Conservation (phyloP, 192 early-diverging fungal genomes). For the Funneliformis geosporum region DNA sequence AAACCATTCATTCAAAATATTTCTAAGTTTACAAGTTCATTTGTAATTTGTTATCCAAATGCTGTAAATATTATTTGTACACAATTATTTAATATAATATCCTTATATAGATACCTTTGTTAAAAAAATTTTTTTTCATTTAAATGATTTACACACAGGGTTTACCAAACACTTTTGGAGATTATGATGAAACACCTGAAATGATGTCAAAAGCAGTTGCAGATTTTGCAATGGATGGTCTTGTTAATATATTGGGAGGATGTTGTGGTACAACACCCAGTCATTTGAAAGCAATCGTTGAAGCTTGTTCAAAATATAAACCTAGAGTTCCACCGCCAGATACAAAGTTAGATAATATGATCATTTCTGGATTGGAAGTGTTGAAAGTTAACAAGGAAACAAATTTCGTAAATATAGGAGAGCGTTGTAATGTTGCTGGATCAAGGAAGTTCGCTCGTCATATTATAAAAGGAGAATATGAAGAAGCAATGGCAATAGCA, state of each 20-base stretch:
- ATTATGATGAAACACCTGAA: conserved; percentile 89
- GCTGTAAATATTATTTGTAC: conserved; percentile 72
- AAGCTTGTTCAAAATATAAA: conserved; percentile 70
- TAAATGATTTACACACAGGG: conserved; percentile 59
- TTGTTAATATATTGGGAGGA: conserved; percentile 94
- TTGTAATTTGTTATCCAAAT: conserved; percentile 94
- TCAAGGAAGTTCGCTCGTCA: conserved; percentile 95
- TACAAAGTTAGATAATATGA: conserved; percentile 66
- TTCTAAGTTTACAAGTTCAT: conserved; percentile 75
- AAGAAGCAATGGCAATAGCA: conserved; percentile 92
- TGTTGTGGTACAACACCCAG: conserved; percentile 97
- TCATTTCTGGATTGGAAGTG: conserved; percentile 86
- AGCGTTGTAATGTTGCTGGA: conserved; percentile 96
- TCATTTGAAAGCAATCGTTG: conserved; percentile 84
- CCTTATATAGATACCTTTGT: no score
- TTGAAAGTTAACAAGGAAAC: conserved; percentile 77
- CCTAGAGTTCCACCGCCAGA: conserved; percentile 80
- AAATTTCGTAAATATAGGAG: conserved; percentile 94
- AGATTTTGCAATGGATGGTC: conserved; percentile 88
- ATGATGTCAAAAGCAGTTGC: conserved; percentile 84
- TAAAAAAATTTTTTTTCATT: no score
- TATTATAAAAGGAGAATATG: conserved; percentile 88
- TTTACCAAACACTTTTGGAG: conserved; percentile 95
- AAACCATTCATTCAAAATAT: conserved; percentile 93
- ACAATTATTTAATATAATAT: no score